Conservation (phyloP, 1,139 yeast genomes). For the Kodamaea derodonti region DNA sequence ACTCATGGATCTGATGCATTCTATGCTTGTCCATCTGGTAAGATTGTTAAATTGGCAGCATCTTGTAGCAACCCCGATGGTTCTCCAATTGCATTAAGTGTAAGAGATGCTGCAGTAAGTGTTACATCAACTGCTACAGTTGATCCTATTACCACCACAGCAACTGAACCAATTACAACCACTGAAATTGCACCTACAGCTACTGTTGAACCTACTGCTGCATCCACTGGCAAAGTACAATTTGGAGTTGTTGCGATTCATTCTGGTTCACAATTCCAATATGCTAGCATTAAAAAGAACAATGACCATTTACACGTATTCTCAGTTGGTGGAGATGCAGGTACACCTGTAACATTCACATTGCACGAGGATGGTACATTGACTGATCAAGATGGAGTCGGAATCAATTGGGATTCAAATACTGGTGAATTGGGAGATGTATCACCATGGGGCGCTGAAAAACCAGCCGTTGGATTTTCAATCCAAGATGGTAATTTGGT, state of each 20-base stretch:
- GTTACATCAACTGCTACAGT: not conserved
- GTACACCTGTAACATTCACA: slow-evolving; percentile 19
- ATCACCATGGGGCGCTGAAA: slow-evolving; percentile 24
- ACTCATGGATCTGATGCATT: slow-evolving; percentile 12
- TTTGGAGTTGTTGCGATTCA: slow-evolving; percentile 18
- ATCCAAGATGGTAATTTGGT: slow-evolving; percentile 21
- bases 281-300: slow-evolving; percentile 23
- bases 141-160: slow-evolving; percentile 1
- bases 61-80: slow-evolving; percentile 9
- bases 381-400: slow-evolving; percentile 26
- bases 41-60: slow-evolving; percentile 9
- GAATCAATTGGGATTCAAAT: slow-evolving; percentile 19
- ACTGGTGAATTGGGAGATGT: slow-evolving; percentile 30
- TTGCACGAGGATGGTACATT: slow-evolving; percentile 23
- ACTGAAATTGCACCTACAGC: not conserved
- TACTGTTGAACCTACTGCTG: slow-evolving; percentile 1
- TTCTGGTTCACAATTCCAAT: slow-evolving; percentile 21
- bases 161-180: not conserved
- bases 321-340: slow-evolving; percentile 28
- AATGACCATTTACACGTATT: slow-evolving; percentile 27
- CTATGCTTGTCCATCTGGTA: slow-evolving; percentile 19
- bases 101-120: slow-evolving; percentile 3
- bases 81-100: slow-evolving; percentile 12
- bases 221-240: slow-evolving; percentile 1
- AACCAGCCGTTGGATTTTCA: slow-evolving; percentile 23